Percentiles rank a stretch among this genome's conserved stretches.
Evolutionary conservation across 2,329 filamentous ascomycete species (phyloP).

Genomic region (Talaromyces sp.): DNA sequence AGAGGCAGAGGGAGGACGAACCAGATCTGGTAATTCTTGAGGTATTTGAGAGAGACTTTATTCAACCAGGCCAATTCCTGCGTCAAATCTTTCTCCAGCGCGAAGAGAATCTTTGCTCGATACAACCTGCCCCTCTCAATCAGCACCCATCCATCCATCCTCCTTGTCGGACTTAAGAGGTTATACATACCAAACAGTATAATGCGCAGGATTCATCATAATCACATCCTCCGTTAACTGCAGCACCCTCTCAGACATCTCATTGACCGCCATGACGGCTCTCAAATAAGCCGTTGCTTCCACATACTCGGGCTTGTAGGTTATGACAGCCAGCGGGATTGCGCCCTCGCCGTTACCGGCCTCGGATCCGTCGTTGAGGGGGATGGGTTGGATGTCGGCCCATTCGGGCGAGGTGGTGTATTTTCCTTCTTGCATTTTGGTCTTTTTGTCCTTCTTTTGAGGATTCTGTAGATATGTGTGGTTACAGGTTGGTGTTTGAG

Average conservation of each 20-base stretch:
- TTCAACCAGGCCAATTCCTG: conserved; percentile 87
- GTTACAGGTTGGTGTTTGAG: background rate
- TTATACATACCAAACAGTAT: conserved; percentile 80
- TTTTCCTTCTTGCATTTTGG: conserved; percentile 30
- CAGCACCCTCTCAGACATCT: conserved; percentile 75
- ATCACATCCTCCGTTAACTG: conserved; percentile 87
- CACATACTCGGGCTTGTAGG: conserved; percentile 84
- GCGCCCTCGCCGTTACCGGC: conserved; percentile 25
- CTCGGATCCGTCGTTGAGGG: conserved; percentile 72
- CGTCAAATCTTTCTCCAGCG: conserved; percentile 62
- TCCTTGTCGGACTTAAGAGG: no score
- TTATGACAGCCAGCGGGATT: conserved; percentile 82
- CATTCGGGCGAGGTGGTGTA: conserved; percentile 71
- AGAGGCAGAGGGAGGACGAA: conserved; percentile 20
- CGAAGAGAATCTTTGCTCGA: conserved; percentile 74
- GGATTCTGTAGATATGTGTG: background rate
- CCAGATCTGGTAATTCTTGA: conserved; percentile 99
- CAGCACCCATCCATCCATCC: conserved; percentile 10
- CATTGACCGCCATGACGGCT: conserved; percentile 85
- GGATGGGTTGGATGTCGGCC: conserved; percentile 81
- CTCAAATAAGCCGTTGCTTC: conserved; percentile 93
- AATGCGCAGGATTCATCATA: conserved; percentile 90
- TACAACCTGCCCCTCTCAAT: conserved; percentile 61
- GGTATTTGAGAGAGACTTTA: conserved; percentile 72
- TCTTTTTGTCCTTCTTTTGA: no score